Percentiles rank a stretch among this genome's conserved stretches.
Evolutionary conservation across 73 alveolate genomes (phyloP).

Genomic region (Tetrahymena borealis): DNA sequence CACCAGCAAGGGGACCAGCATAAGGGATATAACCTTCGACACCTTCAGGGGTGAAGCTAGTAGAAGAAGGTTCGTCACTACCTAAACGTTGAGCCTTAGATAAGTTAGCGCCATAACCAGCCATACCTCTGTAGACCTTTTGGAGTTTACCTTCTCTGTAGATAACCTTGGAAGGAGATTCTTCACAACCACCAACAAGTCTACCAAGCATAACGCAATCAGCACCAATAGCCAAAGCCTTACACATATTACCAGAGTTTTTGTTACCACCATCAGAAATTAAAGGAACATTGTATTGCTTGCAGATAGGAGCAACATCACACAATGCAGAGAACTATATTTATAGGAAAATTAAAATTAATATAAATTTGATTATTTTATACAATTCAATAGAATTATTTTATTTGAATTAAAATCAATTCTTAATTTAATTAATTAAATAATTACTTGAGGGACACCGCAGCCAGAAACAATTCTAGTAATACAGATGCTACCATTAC

Average conservation of each 20-base stretch:
- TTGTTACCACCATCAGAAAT: conserved; percentile 54
- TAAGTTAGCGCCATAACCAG: conserved; percentile 49
- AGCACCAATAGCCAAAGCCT: conserved; percentile 53
- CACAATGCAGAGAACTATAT: conserved; percentile 34
- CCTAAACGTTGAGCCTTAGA: conserved; percentile 45
- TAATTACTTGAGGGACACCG: conserved; percentile 38
- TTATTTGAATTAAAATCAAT: too few species aligned
- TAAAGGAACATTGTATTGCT: conserved; percentile 39
- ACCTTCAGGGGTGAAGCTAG: conserved; percentile 48
- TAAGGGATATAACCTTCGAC: conserved; percentile 51
- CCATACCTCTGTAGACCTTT: conserved; percentile 53
- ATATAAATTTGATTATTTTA: too few species aligned
- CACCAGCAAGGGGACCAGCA: conserved; percentile 48
- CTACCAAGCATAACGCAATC: conserved; percentile 56
- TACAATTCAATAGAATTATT: too few species aligned
- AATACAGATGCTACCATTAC: conserved; percentile 50
- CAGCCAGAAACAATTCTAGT: conserved; percentile 50
- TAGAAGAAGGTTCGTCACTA: conserved; percentile 31
- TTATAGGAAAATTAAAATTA: too few species aligned
- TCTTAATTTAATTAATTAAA: too few species aligned
- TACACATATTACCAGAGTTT: conserved; percentile 49
- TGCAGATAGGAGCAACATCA: conserved; percentile 57
- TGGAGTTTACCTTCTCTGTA: conserved; percentile 43
- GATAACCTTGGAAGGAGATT: conserved; percentile 35
- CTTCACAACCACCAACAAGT: conserved; percentile 47